A percentile compares a stretch with the other conserved stretches of the same genome.
phyloP scores from a whole-genome alignment of 345 rosid species.

The Sisymbrium irio region DNA sequence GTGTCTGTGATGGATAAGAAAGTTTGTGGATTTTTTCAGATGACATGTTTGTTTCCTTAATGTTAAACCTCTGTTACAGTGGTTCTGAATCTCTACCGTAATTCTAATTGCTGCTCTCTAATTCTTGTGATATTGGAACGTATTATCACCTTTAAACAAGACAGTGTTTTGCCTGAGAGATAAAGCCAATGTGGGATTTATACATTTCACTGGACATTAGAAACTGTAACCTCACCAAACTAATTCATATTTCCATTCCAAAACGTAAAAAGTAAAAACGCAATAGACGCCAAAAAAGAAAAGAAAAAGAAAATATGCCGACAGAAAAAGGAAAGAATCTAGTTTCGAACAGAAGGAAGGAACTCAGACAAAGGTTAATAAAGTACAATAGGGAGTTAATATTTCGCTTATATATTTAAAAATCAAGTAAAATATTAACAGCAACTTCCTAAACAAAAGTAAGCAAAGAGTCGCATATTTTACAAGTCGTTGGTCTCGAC shows the following conservation, averaged over 20 bases:
- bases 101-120: background rate
- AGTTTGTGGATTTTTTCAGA: background rate
- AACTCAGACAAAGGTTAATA: background rate
- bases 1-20: background rate
- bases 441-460: background rate
- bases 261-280: background rate
- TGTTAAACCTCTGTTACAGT: background rate
- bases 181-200: background rate
- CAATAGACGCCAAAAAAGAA: background rate
- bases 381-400: background rate
- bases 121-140: background rate
- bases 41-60: background rate
- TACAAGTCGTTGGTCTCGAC: background rate
- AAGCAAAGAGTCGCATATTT: background rate
- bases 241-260: background rate
- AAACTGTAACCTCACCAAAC: background rate
- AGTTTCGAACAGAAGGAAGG: background rate
- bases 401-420: background rate
- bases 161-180: background rate
- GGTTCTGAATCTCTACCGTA: background rate
- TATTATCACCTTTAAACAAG: background rate
- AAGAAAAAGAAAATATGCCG: background rate
- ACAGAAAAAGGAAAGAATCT: background rate
- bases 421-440: background rate
- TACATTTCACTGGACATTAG: background rate